A percentile compares a stretch with the other conserved stretches of the same genome.
Conservation (phyloP, 345 rosid species). For the Balakata baccata region DNA sequence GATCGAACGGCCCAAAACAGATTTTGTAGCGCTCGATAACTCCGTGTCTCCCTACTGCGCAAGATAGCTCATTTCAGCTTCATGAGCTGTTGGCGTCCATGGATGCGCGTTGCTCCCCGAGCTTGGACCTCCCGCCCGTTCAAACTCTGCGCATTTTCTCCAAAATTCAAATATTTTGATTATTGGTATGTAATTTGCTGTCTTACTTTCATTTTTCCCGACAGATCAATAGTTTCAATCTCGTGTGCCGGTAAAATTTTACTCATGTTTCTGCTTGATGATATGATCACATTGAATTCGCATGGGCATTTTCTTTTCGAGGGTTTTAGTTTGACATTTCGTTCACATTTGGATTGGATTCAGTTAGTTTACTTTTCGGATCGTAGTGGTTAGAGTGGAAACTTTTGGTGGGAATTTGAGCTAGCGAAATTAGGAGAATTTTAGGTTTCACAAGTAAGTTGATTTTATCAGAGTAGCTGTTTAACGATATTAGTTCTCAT, state of each 20-base stretch:
- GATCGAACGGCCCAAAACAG: slow-evolving; percentile 5
- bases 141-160: background rate
- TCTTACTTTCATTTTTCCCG: background rate
- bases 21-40: background rate
- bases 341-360: background rate
- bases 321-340: background rate
- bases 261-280: background rate
- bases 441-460: background rate
- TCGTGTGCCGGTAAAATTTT: background rate
- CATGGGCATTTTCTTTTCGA: background rate
- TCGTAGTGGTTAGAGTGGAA: background rate
- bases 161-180: background rate
- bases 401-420: background rate
- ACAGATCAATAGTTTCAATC: background rate
- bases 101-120: slow-evolving; percentile 17
- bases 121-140: background rate
- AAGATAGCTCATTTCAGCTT: background rate
- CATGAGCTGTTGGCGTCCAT: slow-evolving; percentile 19
- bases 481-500: background rate
- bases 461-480: too few relatives aligned
- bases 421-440: background rate
- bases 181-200: background rate
- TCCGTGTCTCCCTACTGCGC: slow-evolving; percentile 10
- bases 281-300: background rate
- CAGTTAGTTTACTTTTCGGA: background rate